Conservation (phyloP, 2,329 filamentous ascomycete genomes). For the Hortaea sp. region DNA sequence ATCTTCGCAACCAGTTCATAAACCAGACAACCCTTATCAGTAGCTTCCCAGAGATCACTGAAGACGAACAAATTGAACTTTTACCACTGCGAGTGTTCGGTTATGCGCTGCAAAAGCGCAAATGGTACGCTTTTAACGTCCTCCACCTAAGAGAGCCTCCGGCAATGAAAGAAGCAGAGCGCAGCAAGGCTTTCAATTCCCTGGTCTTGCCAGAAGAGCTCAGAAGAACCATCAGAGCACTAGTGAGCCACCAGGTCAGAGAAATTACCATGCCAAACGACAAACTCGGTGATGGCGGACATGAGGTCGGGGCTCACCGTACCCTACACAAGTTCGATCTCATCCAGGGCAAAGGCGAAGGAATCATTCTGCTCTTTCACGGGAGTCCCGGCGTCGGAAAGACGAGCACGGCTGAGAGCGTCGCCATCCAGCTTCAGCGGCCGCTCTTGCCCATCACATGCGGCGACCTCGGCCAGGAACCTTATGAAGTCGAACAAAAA, state of each 20-base stretch:
- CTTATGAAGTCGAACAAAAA: slow-evolving; percentile 7
- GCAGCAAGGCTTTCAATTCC: neutral
- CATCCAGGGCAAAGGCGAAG: slow-evolving; percentile 24
- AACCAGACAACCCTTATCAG: neutral
- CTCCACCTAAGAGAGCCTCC: neutral
- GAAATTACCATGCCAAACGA: neutral
- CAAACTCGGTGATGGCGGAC: too few relatives aligned
- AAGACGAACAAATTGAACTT: neutral
- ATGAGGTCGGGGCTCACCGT: too few relatives aligned
- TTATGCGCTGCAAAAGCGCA: neutral
- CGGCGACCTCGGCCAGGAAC: slow-evolving; percentile 11
- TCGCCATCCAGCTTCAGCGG: slow-evolving; percentile 25
- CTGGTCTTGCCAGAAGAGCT: neutral
- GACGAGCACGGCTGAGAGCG: slow-evolving; percentile 15
- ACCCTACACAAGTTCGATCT: slow-evolving; percentile 12
- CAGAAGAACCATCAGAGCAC: neutral
- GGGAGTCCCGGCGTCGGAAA: slow-evolving; percentile 30
- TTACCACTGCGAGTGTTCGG: neutral
- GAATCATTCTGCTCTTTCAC: slow-evolving; percentile 27
- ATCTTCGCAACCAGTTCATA: neutral
- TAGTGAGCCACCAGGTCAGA: neutral
- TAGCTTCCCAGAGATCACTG: neutral
- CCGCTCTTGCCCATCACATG: slow-evolving; percentile 30
- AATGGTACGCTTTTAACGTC: slow-evolving; percentile 1
- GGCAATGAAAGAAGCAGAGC: neutral